Percentiles rank a stretch among this genome's conserved stretches.
Conservation (phyloP, 169 alveolate genomes). For the Plasmodium inui region DNA sequence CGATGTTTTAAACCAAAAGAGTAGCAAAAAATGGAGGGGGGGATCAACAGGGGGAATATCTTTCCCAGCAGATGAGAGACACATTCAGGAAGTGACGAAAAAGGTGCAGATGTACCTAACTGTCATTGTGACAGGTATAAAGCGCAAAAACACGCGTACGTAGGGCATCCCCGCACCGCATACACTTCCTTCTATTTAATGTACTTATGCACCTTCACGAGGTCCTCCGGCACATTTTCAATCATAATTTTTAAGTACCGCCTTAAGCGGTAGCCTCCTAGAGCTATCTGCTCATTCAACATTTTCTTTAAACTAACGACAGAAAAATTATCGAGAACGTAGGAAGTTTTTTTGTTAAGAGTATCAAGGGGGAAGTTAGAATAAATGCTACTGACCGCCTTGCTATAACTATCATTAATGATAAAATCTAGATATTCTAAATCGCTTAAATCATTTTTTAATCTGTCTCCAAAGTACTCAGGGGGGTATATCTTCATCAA, state of each 20-base stretch:
- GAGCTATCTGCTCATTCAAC: slow-evolving; percentile 49
- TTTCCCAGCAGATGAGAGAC: not conserved
- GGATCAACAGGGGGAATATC: not conserved
- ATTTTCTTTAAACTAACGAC: slow-evolving; percentile 21
- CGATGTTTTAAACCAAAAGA: not conserved
- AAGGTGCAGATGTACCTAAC: not conserved
- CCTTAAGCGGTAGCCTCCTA: slow-evolving; percentile 62
- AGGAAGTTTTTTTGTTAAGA: slow-evolving; percentile 14
- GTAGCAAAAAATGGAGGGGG: not conserved
- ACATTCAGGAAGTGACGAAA: not conserved
- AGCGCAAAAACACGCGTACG: not conserved
- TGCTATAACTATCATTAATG: slow-evolving; percentile 17
- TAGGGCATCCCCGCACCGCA: not conserved
- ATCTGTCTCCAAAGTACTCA: slow-evolving; percentile 48
- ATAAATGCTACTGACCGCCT: slow-evolving; percentile 15
- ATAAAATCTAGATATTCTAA: slow-evolving; percentile 26
- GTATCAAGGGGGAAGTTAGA: slow-evolving; percentile 34
- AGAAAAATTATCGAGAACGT: not conserved
- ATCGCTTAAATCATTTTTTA: slow-evolving; percentile 17
- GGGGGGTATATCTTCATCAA: slow-evolving; percentile 55
- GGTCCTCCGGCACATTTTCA: slow-evolving; percentile 41
- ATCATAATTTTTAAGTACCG: slow-evolving; percentile 55
- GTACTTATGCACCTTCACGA: not conserved
- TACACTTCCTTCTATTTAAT: not conserved
- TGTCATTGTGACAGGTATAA: not conserved